These are phyloP conservation scores for Panicum virgatum DNA, from an alignment of 202 grass and related monocot species.

Conservation along the genomic window DNA sequence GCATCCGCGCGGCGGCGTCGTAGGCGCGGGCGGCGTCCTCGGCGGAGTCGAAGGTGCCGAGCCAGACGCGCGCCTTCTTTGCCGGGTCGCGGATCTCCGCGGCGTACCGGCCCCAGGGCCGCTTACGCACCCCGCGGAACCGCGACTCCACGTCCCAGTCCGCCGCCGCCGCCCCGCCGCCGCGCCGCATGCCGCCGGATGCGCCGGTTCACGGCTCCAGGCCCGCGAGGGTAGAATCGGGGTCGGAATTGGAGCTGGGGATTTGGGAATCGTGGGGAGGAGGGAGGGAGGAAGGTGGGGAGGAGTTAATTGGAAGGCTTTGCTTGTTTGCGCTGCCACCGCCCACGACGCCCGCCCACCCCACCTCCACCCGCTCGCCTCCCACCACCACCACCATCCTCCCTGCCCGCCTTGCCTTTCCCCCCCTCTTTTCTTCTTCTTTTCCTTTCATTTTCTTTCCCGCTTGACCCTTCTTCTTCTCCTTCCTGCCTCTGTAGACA, in stretches of 20 bases:
- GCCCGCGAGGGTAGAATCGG: background rate
- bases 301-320: conserved; percentile 60
- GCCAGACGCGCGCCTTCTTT: conserved; percentile 92
- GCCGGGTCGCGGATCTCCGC: conserved; percentile 92
- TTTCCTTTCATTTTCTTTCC: background rate
- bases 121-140: conserved; percentile 76
- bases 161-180: conserved; percentile 8
- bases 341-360: conserved; percentile 43
- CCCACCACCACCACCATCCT: conserved; percentile 21
- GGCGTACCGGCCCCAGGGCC: conserved; percentile 75
- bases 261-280: conserved; percentile 1
- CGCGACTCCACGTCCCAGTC: conserved; percentile 29
- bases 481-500: background rate
- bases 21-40: conserved; percentile 83
- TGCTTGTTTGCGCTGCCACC: conserved; percentile 58
- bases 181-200: conserved; percentile 32
- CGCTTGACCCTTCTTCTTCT: background rate
- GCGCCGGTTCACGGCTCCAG: background rate
- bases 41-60: conserved; percentile 89
- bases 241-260: background rate
- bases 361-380: conserved; percentile 30
- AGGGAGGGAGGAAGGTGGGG: conserved; percentile 31
- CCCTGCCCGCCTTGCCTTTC: conserved; percentile 2
- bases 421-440: background rate
- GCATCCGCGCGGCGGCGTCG: conserved; percentile 67